Evolutionary conservation across 129 eudicot species (phyloP).

Genomic region (Centaurea solstitialis): DNA sequence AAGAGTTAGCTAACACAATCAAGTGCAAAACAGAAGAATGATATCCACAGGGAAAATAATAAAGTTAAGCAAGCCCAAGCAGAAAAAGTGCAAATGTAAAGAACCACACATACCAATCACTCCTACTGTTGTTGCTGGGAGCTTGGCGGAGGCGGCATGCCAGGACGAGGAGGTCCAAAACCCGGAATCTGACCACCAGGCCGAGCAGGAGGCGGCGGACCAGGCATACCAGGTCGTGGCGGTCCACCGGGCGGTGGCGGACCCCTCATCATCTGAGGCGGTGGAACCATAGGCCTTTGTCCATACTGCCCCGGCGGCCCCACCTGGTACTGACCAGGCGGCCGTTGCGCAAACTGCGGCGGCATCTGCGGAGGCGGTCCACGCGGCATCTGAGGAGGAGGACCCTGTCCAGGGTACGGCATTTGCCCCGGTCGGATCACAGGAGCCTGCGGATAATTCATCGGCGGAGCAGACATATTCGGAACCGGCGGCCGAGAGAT

Average conservation of each 20-base stretch:
- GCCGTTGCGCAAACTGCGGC: constrained; percentile 48
- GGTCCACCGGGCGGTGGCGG: constrained; percentile 64
- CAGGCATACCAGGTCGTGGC: constrained; percentile 38
- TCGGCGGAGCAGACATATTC: constrained; percentile 44
- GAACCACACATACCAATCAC: constrained; percentile 22
- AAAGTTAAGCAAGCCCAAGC: neutral
- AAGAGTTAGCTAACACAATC: neutral
- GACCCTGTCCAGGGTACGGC: constrained; percentile 44
- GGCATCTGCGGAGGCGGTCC: constrained; percentile 52
- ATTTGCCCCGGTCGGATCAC: constrained; percentile 51
- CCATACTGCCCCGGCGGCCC: constrained; percentile 57
- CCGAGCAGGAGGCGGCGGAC: constrained; percentile 45
- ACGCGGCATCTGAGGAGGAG: constrained; percentile 42
- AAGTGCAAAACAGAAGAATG: neutral
- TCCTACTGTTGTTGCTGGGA: constrained; percentile 54
- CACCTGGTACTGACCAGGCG: constrained; percentile 41
- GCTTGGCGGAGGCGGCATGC: constrained; percentile 77
- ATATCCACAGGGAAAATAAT: neutral
- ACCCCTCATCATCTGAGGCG: constrained; percentile 65
- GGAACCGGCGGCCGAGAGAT: constrained; percentile 59
- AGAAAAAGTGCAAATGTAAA: neutral
- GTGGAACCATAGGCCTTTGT: constrained; percentile 62
- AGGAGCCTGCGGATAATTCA: constrained; percentile 52
- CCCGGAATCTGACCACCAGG: constrained; percentile 60
- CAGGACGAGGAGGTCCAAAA: constrained; percentile 79